Base-by-base conservation (phyloP, 805 yeast species). In the Zygosaccharomyces bisporus region DNA sequence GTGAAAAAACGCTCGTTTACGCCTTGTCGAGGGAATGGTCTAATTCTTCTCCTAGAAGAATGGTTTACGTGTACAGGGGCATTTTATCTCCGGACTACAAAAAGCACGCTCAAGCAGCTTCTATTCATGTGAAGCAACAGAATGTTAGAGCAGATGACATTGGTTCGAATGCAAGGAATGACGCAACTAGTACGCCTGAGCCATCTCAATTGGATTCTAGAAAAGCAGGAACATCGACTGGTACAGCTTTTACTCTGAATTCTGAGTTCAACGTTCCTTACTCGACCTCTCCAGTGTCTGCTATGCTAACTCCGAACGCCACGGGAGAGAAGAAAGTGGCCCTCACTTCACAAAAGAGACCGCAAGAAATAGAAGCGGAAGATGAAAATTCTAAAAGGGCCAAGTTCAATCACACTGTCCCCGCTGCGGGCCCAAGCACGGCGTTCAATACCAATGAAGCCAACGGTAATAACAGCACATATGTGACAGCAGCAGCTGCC, bases 1-100 rank as follows among this genome's bases (percentile, higher is more conserved):
- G 93, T 52, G 95, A 86, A 61, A 73, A 79, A 49, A 74, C 79
- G 34, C 71, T 86, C 56, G 75, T 76, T 45, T 86, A 86, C 63
- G 87, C 91, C 14, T 67, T 86, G 34, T 81, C 88, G 1, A 77
- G 95, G 67, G 93, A 86, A 63, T 86, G 95, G 95, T 91, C 95
- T 3, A 91, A 85, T 63, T 88, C 91, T 13, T 80, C 88, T 2
- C 95, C 95, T 41, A 82, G 86, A 58, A 74, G 95, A 70, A 86
- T 86, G 95, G 89, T 86, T 20, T 86, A 86, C 57, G 89, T 84
- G 39, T 86, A 86, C 63, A 78, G 93, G 57, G 95, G 95, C 30
- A 67, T 83, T 21, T 70, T 86, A 49, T 77, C 91, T 23, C 73
- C 79, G n/a, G 90, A 85, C 60, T 86, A 82, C 64, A 82, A 81